Percentiles rank a stretch among this genome's conserved stretches.
Conservation (phyloP, 2,329 filamentous ascomycete species). For the Emericellopsis cladophorae region DNA sequence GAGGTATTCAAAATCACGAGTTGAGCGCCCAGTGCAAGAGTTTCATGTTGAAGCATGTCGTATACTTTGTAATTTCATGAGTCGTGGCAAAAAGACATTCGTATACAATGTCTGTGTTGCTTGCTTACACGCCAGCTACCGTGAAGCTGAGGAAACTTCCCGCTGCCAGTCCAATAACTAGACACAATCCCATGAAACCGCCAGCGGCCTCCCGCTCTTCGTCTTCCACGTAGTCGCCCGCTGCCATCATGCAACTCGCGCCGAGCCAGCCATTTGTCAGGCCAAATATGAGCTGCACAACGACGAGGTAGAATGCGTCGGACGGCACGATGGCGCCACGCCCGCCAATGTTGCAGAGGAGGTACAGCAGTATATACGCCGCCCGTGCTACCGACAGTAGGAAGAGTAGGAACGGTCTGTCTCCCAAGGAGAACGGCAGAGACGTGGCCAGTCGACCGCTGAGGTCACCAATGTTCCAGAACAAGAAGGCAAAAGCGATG, state of each 20-base stretch:
- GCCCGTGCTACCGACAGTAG: slow-evolving; percentile 50
- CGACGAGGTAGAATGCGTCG: slow-evolving; percentile 75
- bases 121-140: slow-evolving; percentile 30
- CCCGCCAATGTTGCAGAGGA: slow-evolving; percentile 78
- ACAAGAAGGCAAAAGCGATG: slow-evolving; percentile 78
- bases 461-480: slow-evolving; percentile 89
- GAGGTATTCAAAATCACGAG: no score
- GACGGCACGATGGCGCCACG: slow-evolving; percentile 61
- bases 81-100: no score
- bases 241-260: slow-evolving; percentile 84
- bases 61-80: no score
- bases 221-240: slow-evolving; percentile 66
- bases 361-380: slow-evolving; percentile 70
- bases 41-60: no score
- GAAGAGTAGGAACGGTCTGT: slow-evolving; percentile 56
- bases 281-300: slow-evolving; percentile 78
- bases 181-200: slow-evolving; percentile 83
- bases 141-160: slow-evolving; percentile 89
- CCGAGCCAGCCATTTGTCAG: slow-evolving; percentile 78
- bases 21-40: no score
- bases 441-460: slow-evolving; percentile 58
- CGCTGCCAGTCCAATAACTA: slow-evolving; percentile 70
- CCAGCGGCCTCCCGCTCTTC: slow-evolving; percentile 80
- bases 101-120: no score
- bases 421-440: slow-evolving; percentile 42